Evolutionary conservation across 192 early-diverging fungal genomes (phyloP), one percentile per base, ranked within the genome.

Genomic region (Coemansia sp.): DNA sequence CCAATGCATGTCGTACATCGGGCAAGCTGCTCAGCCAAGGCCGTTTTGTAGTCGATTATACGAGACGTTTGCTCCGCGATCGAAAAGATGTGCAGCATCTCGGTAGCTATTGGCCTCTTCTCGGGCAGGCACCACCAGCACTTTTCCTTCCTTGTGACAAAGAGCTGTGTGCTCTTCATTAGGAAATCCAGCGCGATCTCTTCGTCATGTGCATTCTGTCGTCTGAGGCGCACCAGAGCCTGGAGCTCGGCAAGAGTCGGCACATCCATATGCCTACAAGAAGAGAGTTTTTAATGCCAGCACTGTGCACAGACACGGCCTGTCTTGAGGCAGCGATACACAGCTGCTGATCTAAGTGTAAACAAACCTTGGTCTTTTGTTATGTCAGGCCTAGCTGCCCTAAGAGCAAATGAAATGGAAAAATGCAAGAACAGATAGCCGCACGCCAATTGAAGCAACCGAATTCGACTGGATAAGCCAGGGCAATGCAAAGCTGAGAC

Each of bases 41-140:
- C 36, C 0, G 31, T 45, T 39, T 70, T 76, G 56, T 68, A 75
- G 21, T 47, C 21, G 41, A 45, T 43, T 0, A 69, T 59, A 2
- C 47, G 42, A n/a, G 37, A 35, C 4, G 38, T 68, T 16, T 73
- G 53, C 9, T 56, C 45, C 5, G 38, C 33, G 23, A 84, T 63
- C 14, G 77, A 70, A 61, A 80, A 77, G 13, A 84, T 60, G n/a
- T 77, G 69, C n/a, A 84, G 63, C 68, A 80, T 73, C 39, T 74
- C 70, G 10, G 70, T 66, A 2, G 73, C 72, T 7, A 69, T 61
- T 9, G 62, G 60, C n/a, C 52, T 37, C 12, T 74, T 68, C 28
- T 61, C 61, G 0, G 47, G 60, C 6, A 41, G 68, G 61, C 82
- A 83, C 76, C 76, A 83, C 82, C 82, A 83, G 67, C 82, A 83